Percentiles rank a stretch among this genome's conserved stretches.
These are phyloP conservation scores for Podosphaera leucotricha DNA, from an alignment of 2,329 filamentous ascomycete genomes.

Conservation along the genomic window DNA sequence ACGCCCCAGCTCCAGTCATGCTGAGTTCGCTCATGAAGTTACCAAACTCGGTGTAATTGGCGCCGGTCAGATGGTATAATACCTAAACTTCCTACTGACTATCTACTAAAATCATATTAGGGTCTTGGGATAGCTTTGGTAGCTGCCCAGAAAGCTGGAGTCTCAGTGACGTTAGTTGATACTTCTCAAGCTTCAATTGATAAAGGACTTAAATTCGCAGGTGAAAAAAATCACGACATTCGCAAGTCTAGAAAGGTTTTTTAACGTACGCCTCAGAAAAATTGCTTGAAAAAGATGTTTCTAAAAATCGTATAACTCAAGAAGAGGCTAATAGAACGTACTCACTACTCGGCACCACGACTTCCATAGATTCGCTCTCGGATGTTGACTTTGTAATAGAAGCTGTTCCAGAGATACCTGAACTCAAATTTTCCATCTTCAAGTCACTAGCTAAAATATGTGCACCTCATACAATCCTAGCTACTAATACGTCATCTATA, in stretches of 20 bases:
- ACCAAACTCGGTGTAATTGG: slow-evolving; percentile 81
- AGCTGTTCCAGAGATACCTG: slow-evolving; percentile 78
- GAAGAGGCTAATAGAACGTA: slow-evolving; percentile 54
- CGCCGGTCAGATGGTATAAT: slow-evolving; percentile 73
- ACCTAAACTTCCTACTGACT: neutral
- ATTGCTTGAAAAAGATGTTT: slow-evolving; percentile 75
- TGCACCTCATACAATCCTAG: slow-evolving; percentile 66
- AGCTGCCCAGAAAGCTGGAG: slow-evolving; percentile 58
- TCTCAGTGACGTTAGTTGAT: slow-evolving; percentile 74
- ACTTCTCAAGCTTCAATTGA: slow-evolving; percentile 62
- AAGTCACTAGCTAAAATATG: slow-evolving; percentile 58
- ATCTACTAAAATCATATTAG: slow-evolving; percentile 22
- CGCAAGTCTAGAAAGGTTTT: neutral
- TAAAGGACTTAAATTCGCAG: slow-evolving; percentile 75
- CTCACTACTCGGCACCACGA: slow-evolving; percentile 43
- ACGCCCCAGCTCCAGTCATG: slow-evolving; percentile 45
- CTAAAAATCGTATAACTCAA: slow-evolving; percentile 66
- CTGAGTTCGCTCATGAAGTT: slow-evolving; percentile 42
- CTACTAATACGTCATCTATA: slow-evolving; percentile 97
- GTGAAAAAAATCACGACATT: slow-evolving; percentile 21
- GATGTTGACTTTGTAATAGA: slow-evolving; percentile 95
- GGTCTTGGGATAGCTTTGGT: slow-evolving; percentile 90
- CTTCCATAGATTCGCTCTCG: slow-evolving; percentile 51
- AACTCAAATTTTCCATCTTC: slow-evolving; percentile 78
- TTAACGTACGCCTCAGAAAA: slow-evolving; percentile 35